These are phyloP conservation scores for Oidiodendron maius DNA, from an alignment of 495 filamentous ascomycete genomes.

Conservation along the genomic window DNA sequence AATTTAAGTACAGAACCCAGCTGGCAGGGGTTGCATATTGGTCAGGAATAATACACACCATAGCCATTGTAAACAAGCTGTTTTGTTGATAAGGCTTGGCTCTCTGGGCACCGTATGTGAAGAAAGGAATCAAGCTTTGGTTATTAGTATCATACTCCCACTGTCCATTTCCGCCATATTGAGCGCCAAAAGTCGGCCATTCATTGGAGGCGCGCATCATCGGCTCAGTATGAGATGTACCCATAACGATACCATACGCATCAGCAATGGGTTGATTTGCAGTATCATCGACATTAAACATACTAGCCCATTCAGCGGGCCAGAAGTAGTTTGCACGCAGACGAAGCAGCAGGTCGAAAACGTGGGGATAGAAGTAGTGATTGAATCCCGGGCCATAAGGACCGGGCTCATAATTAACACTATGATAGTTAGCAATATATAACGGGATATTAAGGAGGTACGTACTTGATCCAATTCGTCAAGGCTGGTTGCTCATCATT, in stretches of 20 bases:
- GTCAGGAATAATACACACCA: conserved; percentile 28
- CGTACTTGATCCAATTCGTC: conserved; percentile 59
- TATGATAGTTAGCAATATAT: conserved; percentile 1
- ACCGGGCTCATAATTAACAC: conserved; percentile 37
- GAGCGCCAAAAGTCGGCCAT: conserved; percentile 44
- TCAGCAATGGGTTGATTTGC: conserved; percentile 63
- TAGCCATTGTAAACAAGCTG: conserved; percentile 62
- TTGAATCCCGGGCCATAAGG: conserved; percentile 55
- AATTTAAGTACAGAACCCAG: no score
- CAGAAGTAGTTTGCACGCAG: conserved; percentile 70
- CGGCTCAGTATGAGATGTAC: conserved; percentile 69
- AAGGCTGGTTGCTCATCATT: conserved; percentile 72
- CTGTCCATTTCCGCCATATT: conserved; percentile 41
- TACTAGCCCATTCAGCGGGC: conserved; percentile 65
- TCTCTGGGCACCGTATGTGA: conserved; percentile 58
- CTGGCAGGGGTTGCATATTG: no score
- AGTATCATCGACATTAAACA: conserved; percentile 66
- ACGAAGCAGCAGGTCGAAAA: conserved; percentile 68
- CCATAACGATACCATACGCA: conserved; percentile 67
- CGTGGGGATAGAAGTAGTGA: conserved; percentile 57
- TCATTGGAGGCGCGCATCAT: conserved; percentile 69
- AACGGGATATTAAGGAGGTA: conserved; percentile 23
- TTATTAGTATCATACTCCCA: conserved; percentile 68
- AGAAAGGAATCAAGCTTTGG: conserved; percentile 57
- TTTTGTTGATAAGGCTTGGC: conserved; percentile 59